phyloP scores from a whole-genome alignment of 2,329 filamentous ascomycete species.

The Paraconiothyrium brasiliense region DNA sequence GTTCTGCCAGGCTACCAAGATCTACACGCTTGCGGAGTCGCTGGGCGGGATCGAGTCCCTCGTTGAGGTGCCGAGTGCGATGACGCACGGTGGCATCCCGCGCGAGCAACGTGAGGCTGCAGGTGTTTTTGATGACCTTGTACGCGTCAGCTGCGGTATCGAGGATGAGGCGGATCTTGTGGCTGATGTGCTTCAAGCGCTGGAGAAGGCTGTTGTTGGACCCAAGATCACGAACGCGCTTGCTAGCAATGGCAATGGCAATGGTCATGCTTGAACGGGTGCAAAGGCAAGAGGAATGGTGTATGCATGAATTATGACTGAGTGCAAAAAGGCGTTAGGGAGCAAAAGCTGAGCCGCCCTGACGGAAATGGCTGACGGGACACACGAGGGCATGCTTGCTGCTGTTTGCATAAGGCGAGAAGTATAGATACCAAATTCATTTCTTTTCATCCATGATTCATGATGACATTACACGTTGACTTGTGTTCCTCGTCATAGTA shows the following conservation, averaged over 20 bases:
- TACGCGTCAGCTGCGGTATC: constrained; percentile 91
- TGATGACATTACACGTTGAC: too few relatives aligned
- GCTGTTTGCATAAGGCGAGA: constrained; percentile 5
- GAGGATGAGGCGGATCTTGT: constrained; percentile 89
- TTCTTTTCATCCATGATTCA: not conserved
- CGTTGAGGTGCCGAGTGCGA: constrained; percentile 89
- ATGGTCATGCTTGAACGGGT: constrained; percentile 18
- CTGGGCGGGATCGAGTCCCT: constrained; percentile 92
- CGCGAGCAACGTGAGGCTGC: constrained; percentile 88
- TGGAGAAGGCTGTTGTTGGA: constrained; percentile 75
- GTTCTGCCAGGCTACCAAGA: constrained; percentile 88
- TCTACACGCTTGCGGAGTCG: constrained; percentile 94
- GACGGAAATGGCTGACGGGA: not conserved
- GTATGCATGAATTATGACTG: constrained; percentile 5
- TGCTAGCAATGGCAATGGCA: constrained; percentile 21
- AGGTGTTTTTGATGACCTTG: constrained; percentile 93
- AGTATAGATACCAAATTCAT: constrained; percentile 15
- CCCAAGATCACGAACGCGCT: constrained; percentile 47
- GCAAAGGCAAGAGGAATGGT: not conserved
- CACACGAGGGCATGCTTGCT: not conserved
- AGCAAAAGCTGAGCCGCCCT: not conserved
- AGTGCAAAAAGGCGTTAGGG: not conserved
- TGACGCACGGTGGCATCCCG: constrained; percentile 98
- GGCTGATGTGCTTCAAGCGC: constrained; percentile 81
- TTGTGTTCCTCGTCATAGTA: too few relatives aligned